A percentile compares a stretch with the other conserved stretches of the same genome.
Conservation (phyloP, 176 grass and related monocot genomes). For the Lolium rigidum region DNA sequence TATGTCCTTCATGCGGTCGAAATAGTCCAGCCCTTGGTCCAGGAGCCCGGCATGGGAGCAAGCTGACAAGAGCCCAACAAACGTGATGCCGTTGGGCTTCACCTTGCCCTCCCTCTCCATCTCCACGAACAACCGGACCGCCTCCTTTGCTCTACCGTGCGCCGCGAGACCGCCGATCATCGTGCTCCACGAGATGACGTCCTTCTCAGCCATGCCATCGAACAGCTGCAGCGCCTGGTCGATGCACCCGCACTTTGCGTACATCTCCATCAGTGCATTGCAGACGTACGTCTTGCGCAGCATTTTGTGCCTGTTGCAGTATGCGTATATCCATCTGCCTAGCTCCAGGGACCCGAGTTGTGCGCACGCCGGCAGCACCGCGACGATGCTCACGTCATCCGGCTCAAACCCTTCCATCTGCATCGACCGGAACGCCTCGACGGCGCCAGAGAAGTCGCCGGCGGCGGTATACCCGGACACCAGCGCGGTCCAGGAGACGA, state of each 20-base stretch:
- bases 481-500: conserved; percentile 68
- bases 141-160: conserved; percentile 55
- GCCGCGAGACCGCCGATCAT: conserved; percentile 50
- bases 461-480: conserved; percentile 59
- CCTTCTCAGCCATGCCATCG: conserved; percentile 45
- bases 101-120: conserved; percentile 57
- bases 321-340: conserved; percentile 67
- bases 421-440: conserved; percentile 60
- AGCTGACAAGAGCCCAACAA: conserved; percentile 60
- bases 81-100: conserved; percentile 60
- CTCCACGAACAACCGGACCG: conserved; percentile 46
- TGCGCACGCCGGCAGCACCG: conserved; percentile 65
- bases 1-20: conserved; percentile 46
- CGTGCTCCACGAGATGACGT: conserved; percentile 78
- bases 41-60: conserved; percentile 69
- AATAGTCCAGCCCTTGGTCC: conserved; percentile 54
- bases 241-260: conserved; percentile 68
- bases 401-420: conserved; percentile 59
- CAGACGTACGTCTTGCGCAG: conserved; percentile 47
- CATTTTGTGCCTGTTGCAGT: conserved; percentile 54
- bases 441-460: conserved; percentile 35
- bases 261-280: conserved; percentile 77
- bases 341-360: conserved; percentile 67
- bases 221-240: conserved; percentile 59
- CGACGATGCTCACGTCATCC: conserved; percentile 66